These are phyloP conservation scores for Talaromyces thailandensis DNA, from an alignment of 495 filamentous ascomycete genomes.

Conservation along the genomic window DNA sequence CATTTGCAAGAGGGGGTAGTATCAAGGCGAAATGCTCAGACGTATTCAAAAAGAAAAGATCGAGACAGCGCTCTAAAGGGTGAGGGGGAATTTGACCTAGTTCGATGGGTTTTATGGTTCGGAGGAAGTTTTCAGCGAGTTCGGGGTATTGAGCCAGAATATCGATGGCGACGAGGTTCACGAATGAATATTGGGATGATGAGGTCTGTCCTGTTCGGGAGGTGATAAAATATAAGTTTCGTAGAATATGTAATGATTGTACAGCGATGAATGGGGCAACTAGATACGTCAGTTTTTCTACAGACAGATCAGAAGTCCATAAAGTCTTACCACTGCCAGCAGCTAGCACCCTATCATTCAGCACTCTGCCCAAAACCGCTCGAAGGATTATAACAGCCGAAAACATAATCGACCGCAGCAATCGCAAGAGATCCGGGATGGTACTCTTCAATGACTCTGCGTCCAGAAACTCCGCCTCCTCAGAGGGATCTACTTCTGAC, in stretches of 20 bases:
- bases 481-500: slow-evolving; percentile 69
- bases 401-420: slow-evolving; percentile 75
- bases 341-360: slow-evolving; percentile 46
- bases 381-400: slow-evolving; percentile 67
- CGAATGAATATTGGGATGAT: slow-evolving; percentile 77
- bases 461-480: slow-evolving; percentile 61
- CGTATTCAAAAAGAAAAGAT: slow-evolving; percentile 88
- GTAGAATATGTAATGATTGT: slow-evolving; percentile 69
- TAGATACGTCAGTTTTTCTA: slow-evolving; percentile 7
- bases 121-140: slow-evolving; percentile 61
- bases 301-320: slow-evolving; percentile 5
- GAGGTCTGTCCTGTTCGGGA: slow-evolving; percentile 63
- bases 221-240: slow-evolving; percentile 82
- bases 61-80: slow-evolving; percentile 68
- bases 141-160: slow-evolving; percentile 67
- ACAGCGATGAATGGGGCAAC: slow-evolving; percentile 64
- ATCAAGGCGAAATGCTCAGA: slow-evolving; percentile 76
- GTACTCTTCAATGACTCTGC: slow-evolving; percentile 61
- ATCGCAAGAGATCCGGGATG: slow-evolving; percentile 69
- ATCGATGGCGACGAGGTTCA: slow-evolving; percentile 82
- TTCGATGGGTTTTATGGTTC: slow-evolving; percentile 47
- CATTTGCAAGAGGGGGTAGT: slow-evolving; percentile 54
- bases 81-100: slow-evolving; percentile 59
- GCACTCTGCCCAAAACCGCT: slow-evolving; percentile 59
- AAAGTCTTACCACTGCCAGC: slow-evolving; percentile 41